phyloP scores from a whole-genome alignment of 306 rosid species.

The Ochetophila trinervis region DNA sequence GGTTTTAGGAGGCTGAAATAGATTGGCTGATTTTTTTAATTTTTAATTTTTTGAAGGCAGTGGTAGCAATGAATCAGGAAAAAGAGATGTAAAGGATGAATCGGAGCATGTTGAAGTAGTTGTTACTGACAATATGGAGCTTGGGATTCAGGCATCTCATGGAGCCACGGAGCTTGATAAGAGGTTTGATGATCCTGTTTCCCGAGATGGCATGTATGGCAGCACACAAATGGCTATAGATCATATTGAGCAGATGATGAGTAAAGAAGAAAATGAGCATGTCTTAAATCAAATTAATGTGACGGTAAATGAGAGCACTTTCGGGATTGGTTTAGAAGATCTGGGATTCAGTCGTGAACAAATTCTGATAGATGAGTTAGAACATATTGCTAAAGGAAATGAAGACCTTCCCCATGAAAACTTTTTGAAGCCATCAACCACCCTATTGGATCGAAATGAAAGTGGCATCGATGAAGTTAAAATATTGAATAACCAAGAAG shows the following conservation, averaged over 20 bases:
- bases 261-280: slow-evolving; percentile 14
- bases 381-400: slow-evolving; percentile 22
- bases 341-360: slow-evolving; percentile 4
- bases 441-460: slow-evolving; percentile 23
- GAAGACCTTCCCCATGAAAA: slow-evolving; percentile 31
- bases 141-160: neutral
- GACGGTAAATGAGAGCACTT: neutral
- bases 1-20: too few relatives aligned
- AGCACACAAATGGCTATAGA: slow-evolving; percentile 14
- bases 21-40: neutral
- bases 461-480: slow-evolving; percentile 31
- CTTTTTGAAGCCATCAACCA: slow-evolving; percentile 12
- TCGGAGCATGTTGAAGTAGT: slow-evolving; percentile 9
- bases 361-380: slow-evolving; percentile 21
- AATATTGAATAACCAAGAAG: slow-evolving; percentile 30
- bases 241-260: slow-evolving; percentile 20
- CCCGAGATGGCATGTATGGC: neutral
- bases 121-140: neutral
- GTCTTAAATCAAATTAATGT: neutral
- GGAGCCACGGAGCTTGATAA: neutral
- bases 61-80: slow-evolving; percentile 10
- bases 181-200: slow-evolving; percentile 1
- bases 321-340: slow-evolving; percentile 6
- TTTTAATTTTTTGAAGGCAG: slow-evolving; percentile 11
- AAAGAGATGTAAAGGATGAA: slow-evolving; percentile 5